Evolutionary conservation across 176 grass and related monocot genomes (phyloP), one percentile per base, ranked within the genome.

Genomic region (Zea mays): DNA sequence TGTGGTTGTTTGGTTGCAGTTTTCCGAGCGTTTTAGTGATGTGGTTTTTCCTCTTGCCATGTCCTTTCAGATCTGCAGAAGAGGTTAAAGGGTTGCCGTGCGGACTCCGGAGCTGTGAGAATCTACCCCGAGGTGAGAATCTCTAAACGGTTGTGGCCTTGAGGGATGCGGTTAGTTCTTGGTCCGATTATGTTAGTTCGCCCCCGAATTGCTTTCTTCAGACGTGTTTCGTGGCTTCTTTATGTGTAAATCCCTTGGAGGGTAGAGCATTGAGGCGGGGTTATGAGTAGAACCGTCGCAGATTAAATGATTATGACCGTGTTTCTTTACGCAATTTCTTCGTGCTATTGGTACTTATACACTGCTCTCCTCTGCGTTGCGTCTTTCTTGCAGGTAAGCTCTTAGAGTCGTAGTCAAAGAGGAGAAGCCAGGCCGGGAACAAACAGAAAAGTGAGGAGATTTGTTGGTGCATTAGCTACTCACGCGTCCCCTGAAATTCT

Each of bases 111-210:
- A 45, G 74, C n/a, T 5, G 51, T 8, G 41, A 44, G 67, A 45
- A 79, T 54, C 70, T 68, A 43, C 44, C 75, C 21, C 60, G 27
- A 69, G 86, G 74, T 83, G 61, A 73, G 67, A 8, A 36, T 47
- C 37, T 5, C 4, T 51, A 45, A 74, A 67, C 13, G 0, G 5
- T 27, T 27, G 36, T 27, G 27, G 27, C 27, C 27, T 27, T 27
- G 27, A 27, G 5, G 5, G 10, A 62, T 79, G 61, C 54, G 20
- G 74, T 73, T 78, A 59, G 66, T 63, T 52, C 58, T 63, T 17
- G 38, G 54, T 7, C 7, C 8, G 75, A 16, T 38, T 47, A 65
- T 51, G 9, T 44, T 65, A 14, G 36, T 73, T 83, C 69, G 7
- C 14, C 38, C 59, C 52, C 67, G 21, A 40, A 34, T 44, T 37